Evolutionary conservation across 2,329 filamentous ascomycete species (phyloP).

Genomic region (Exophiala phaeomuriformis): DNA sequence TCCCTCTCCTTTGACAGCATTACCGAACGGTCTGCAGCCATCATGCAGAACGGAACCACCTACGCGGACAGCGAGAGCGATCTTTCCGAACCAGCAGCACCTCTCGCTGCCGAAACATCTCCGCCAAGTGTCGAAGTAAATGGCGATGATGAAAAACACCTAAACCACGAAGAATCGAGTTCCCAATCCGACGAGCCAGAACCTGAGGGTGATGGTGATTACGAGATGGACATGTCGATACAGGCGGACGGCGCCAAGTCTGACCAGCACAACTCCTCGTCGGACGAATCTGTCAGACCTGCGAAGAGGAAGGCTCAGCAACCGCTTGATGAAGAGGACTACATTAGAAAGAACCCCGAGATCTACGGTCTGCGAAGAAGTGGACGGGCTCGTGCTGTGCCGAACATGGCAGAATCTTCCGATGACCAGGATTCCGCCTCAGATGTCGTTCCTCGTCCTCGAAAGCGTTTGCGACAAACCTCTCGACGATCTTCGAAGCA

Average conservation of each 20-base stretch:
- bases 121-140: slow-evolving; percentile 37
- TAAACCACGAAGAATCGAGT: slow-evolving; percentile 34
- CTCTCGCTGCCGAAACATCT: slow-evolving; percentile 46
- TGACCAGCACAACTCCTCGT: slow-evolving; percentile 49
- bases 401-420: slow-evolving; percentile 57
- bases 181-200: slow-evolving; percentile 37
- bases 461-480: slow-evolving; percentile 46
- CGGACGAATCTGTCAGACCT: slow-evolving; percentile 60
- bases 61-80: slow-evolving; percentile 62
- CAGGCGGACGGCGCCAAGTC: slow-evolving; percentile 50
- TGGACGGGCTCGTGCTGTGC: slow-evolving; percentile 58
- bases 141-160: slow-evolving; percentile 38
- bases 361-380: slow-evolving; percentile 90
- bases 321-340: slow-evolving; percentile 58
- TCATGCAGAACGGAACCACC: slow-evolving; percentile 38
- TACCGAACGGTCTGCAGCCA: slow-evolving; percentile 48
- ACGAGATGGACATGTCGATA: slow-evolving; percentile 57
- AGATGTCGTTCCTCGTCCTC: slow-evolving; percentile 49
- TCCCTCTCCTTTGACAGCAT: slow-evolving; percentile 57
- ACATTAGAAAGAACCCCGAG: slow-evolving; percentile 85
- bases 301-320: slow-evolving; percentile 64
- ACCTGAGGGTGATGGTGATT: slow-evolving; percentile 56
- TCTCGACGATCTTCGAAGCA: slow-evolving; percentile 48
- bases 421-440: slow-evolving; percentile 65
- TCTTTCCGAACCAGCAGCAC: slow-evolving; percentile 62